Conservation (phyloP, 805 yeast species). For the Blastobotrys chiropterorum region DNA sequence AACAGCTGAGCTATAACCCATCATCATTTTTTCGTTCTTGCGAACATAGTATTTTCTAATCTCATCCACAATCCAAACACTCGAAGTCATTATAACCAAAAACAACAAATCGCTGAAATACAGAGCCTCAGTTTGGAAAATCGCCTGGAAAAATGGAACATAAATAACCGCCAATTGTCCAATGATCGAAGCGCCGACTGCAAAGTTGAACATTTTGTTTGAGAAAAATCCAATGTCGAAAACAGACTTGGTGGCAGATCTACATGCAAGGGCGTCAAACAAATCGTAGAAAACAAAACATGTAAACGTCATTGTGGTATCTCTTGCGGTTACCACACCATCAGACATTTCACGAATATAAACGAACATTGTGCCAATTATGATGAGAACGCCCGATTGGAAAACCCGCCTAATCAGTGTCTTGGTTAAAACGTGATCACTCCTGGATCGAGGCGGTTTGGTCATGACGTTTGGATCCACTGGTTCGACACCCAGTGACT, state of each 20-base stretch:
- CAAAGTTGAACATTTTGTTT: conserved; percentile 88
- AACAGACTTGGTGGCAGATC: conserved; percentile 78
- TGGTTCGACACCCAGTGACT: conserved; percentile 93
- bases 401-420: conserved; percentile 65
- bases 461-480: conserved; percentile 94
- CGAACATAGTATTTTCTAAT: conserved; percentile 48
- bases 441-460: conserved; percentile 89
- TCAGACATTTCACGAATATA: conserved; percentile 77
- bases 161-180: conserved; percentile 95
- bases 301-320: conserved; percentile 98
- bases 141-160: conserved; percentile 83
- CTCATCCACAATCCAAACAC: conserved; percentile 85
- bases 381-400: conserved; percentile 70
- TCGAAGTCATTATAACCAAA: conserved; percentile 58
- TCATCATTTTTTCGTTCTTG: conserved; percentile 19
- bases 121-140: conserved; percentile 93
- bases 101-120: conserved; percentile 61
- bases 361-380: conserved; percentile 80
- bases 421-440: conserved; percentile 73
- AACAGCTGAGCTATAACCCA: conserved; percentile 20
- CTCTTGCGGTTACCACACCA: conserved; percentile 83
- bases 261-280: conserved; percentile 93
- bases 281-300: conserved; percentile 93
- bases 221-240: conserved; percentile 71
- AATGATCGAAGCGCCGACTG: conserved; percentile 78